Evolutionary conservation across 2,329 filamentous ascomycete species (phyloP).

Genomic region (Mycosphaerella sp.): DNA sequence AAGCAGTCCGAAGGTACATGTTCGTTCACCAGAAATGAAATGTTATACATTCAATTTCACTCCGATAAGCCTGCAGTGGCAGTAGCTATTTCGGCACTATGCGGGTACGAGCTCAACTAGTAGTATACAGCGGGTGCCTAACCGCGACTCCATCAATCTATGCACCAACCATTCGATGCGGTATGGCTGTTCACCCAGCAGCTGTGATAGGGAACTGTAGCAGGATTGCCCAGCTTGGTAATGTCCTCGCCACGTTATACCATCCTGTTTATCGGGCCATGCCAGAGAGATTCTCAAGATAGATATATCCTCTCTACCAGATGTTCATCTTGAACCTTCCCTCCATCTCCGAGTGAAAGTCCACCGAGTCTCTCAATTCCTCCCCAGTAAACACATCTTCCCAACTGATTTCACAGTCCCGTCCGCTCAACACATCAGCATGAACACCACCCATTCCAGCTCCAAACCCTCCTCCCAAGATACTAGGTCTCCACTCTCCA

Average conservation of each 20-base stretch:
- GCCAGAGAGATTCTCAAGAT: neutral
- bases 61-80: slow-evolving; percentile 3
- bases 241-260: neutral
- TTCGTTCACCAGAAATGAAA: neutral
- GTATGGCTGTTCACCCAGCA: neutral
- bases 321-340: slow-evolving; percentile 71
- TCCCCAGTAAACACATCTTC: slow-evolving; percentile 83
- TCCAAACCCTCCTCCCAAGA: slow-evolving; percentile 51
- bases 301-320: slow-evolving; percentile 35
- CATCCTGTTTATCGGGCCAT: slow-evolving; percentile 5
- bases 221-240: too few species aligned
- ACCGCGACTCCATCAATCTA: slow-evolving; percentile 6
- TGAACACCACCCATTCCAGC: slow-evolving; percentile 50
- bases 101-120: neutral
- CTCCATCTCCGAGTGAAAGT: slow-evolving; percentile 92
- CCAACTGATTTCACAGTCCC: slow-evolving; percentile 75
- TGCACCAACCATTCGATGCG: neutral
- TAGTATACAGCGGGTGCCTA: slow-evolving; percentile 16
- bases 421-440: slow-evolving; percentile 75
- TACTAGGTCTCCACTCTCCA: slow-evolving; percentile 72
- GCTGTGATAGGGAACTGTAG: too few species aligned
- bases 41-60: neutral
- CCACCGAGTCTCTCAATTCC: slow-evolving; percentile 60
- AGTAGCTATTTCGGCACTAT: neutral
- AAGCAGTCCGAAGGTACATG: neutral